Evolutionary conservation across 352 stramenopile species (phyloP), one percentile per base, ranked within the genome.

Genomic region (Phytophthora tentaculata): DNA sequence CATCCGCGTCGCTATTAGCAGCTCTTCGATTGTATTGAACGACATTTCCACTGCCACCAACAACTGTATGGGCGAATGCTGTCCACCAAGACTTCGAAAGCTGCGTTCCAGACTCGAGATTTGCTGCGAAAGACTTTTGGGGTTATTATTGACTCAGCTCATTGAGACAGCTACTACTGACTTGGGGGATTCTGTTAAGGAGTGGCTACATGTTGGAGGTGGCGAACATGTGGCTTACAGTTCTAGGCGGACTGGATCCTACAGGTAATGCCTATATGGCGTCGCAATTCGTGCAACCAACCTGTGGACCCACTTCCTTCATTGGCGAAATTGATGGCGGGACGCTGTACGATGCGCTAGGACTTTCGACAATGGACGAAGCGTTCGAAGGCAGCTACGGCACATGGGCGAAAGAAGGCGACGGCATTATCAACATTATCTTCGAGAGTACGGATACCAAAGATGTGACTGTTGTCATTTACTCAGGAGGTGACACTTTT

Each of bases 151-250:
- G 61, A 68, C 28, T 14, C 61, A 62, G 51, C 53, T 69, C 29
- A 53, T 63, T 14, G 13, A 57, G 7, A 57, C 28, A 12, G 19
- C 4, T 10, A 57, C 28, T 3, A 69, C 45, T 1, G 61, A 69
- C 14, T 9, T 68, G 12, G 61, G 51, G 3, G 23, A 12, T 20
- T 29, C 17, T 10, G 61, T 63, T 9, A 32, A 32, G 9, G 24
- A 58, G 26, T 17, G 43, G 74, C 32, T 80, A 80, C 51, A 65
- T 66, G 32, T 52, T 80, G 28, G 63, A 68, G 49, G 69, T 76
- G 16, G 56, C 70, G 2, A 62, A 79, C 44, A 59, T 79, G 22
- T 69, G 73, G 7, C 61, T 69, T 47, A 52, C 32, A 13, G 64
- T 79, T 14, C 29, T 81, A 29, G 24, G 67, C 6, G 59, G 35